Evolutionary conservation across 306 rosid genomes (phyloP), one percentile per base, ranked within the genome.

Genomic region (Arachis hypogaea): DNA sequence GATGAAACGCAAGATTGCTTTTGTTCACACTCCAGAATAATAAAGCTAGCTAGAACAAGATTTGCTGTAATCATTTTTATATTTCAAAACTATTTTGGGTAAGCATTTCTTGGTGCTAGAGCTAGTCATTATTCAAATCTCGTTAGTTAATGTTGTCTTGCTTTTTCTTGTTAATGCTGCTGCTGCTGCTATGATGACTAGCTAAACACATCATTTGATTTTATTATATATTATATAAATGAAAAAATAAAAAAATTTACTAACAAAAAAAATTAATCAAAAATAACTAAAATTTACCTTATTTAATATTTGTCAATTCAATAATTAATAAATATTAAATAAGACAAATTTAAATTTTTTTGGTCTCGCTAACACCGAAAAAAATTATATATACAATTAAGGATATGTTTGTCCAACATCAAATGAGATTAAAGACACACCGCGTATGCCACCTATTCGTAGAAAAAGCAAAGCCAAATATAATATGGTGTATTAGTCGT

Each of bases 401-500:
- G 73, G 65, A 50, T 60, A 65, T 59, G 42, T 77, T 73, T 78
- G 67, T 77, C 77, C 82, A 77, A 73, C 80, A 82, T 73, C 69
- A 14, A 52, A 66, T 70, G 50, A 72, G 69, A 75, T 71, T 67
- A 67, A 47, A 64, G 76, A 30, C 11, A 30, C 11, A 75, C 72
- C 79, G 77, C 77, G 49, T 79, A 68, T 77, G 52, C 78, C 82
- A 86, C 82, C 79, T 45, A 78, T 50, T 76, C 45, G 28, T 68
- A 76, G 40, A 78, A 80, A 82, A 82, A 75, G 84, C 76, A 82
- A 60, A 68, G 55, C 43, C 46, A 80, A 73, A 59, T 57, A 73
- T 61, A 50, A 69, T 49, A 59, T 9, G 58, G 4, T 62, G 33
- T 65, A 78, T 40, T 58, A 64, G 72, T 18, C 75, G 63, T 70